Evolutionary conservation across 768 basidiomycete species (phyloP).

Genomic region (Termitomyces sp.): DNA sequence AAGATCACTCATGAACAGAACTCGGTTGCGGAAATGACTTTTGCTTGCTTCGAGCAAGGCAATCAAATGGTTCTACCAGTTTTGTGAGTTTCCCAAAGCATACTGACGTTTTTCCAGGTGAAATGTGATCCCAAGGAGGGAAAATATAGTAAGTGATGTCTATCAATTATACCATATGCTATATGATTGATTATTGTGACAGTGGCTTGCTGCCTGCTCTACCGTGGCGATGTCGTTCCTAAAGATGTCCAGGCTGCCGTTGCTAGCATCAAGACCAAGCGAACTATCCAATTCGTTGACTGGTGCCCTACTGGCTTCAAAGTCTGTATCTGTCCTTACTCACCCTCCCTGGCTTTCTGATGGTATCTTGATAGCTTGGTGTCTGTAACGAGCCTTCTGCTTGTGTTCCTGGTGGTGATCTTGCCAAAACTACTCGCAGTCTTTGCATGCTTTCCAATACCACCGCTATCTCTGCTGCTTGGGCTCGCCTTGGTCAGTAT

Average conservation of each 20-base stretch:
- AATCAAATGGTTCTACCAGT: constrained; percentile 76
- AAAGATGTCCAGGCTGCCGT: constrained; percentile 95
- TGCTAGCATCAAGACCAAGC: constrained; percentile 92
- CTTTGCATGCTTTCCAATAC: constrained; percentile 98
- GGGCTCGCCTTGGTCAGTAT: constrained; percentile 72
- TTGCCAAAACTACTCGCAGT: constrained; percentile 89
- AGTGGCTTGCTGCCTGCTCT: constrained; percentile 91
- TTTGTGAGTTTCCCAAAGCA: not conserved
- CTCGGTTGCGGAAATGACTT: constrained; percentile 97
- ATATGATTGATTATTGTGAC: constrained; percentile 12
- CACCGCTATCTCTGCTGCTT: constrained; percentile 90
- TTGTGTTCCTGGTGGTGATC: constrained; percentile 87
- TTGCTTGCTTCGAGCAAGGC: constrained; percentile 93
- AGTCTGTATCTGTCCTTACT: constrained; percentile 25
- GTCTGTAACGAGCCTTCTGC: constrained; percentile 97
- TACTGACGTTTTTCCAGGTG: constrained; percentile 21
- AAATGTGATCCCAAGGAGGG: constrained; percentile 95
- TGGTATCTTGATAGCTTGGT: constrained; percentile 58
- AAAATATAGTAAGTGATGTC: constrained; percentile 82
- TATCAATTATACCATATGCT: not conserved
- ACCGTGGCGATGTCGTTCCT: constrained; percentile 95
- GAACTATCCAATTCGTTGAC: constrained; percentile 96
- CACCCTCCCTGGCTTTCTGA: not conserved
- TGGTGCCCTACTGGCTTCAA: constrained; percentile 99
- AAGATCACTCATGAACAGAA: constrained; percentile 97